A percentile compares a stretch with the other conserved stretches of the same genome.
These are phyloP conservation scores for Aurinia saxatilis DNA, from an alignment of 345 rosid genomes.

Conservation along the genomic window DNA sequence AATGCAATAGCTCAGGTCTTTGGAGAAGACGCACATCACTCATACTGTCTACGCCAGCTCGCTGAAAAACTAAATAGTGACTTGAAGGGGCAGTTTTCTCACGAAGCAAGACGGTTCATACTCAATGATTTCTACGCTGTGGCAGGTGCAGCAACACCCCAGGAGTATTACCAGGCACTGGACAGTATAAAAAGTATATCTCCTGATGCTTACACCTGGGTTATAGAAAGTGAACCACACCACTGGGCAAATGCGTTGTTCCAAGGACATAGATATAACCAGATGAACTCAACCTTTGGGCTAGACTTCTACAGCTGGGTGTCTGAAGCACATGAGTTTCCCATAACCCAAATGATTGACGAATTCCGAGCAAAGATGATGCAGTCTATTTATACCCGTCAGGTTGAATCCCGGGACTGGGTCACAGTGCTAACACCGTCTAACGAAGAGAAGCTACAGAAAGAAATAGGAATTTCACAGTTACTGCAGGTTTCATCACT, in stretches of 20 bases:
- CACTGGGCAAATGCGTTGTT: slow-evolving; percentile 86
- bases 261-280: slow-evolving; percentile 72
- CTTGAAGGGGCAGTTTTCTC: slow-evolving; percentile 79
- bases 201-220: slow-evolving; percentile 76
- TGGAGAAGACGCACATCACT: slow-evolving; percentile 53
- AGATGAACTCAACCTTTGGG: slow-evolving; percentile 67
- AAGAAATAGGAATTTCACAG: slow-evolving; percentile 41
- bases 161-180: slow-evolving; percentile 46
- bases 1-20: slow-evolving; percentile 57
- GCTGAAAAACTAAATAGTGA: slow-evolving; percentile 69
- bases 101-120: slow-evolving; percentile 86
- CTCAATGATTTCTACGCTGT: slow-evolving; percentile 74
- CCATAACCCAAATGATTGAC: slow-evolving; percentile 86
- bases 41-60: slow-evolving; percentile 74
- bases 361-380: slow-evolving; percentile 72
- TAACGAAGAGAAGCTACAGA: slow-evolving; percentile 68
- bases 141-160: slow-evolving; percentile 57
- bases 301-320: slow-evolving; percentile 84
- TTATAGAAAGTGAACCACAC: slow-evolving; percentile 73
- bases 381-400: slow-evolving; percentile 64
- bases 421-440: slow-evolving; percentile 58
- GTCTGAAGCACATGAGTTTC: slow-evolving; percentile 77
- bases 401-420: slow-evolving; percentile 71
- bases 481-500: slow-evolving; percentile 49
- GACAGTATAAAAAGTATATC: slow-evolving; percentile 74